Base-by-base conservation (phyloP, 306 rosid species). In the Castanea crenata region DNA sequence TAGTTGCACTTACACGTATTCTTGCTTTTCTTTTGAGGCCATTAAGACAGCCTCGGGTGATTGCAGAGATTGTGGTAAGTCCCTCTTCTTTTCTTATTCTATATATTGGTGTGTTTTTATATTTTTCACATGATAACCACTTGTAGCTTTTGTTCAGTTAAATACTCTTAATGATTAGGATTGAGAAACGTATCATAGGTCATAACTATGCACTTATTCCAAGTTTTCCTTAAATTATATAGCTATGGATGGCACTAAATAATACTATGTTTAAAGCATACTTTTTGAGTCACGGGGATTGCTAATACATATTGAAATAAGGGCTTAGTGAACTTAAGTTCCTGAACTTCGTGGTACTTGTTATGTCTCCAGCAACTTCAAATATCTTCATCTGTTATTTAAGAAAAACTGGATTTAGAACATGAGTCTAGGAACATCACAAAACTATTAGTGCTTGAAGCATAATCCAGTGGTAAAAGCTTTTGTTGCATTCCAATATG, bases 61-160 rank as follows among this genome's bases (percentile, higher is more conserved):
- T 88, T 71, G 90, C 92, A 16, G 92, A 88, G 87, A 91, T 91
- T 82, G 35, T 91, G 5, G 96, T 91, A 89, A 82, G 95, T 90
- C 25, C 20, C 34, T 11, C 14, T 27, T 29, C 61, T 34, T 16
- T 5, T 25, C 46, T 70, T 44, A 2, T 8, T 20, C 9, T 5
- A 14, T 14, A 63, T 2, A 41, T 7, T 44, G 54, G 27, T 5
- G 15, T 5, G 16, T 27, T 49, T 2, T 21, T 4, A 9, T 21
- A 20, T n/a, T 57, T 35, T 57, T 21, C 27, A 61, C 11, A 61
- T 25, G 1, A 61, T 12, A 4, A 59, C 25, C 32, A 59, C 15
- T 23, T 21, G 65, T 12, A 21, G 15, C 14, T 9, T 59, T 20
- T 62, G 68, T 7, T 2, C 35, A 3, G 18, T 64, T 62, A 31